Base-by-base conservation (phyloP, 1,284 basidiomycete species). In the Cryptococcus sp. region DNA sequence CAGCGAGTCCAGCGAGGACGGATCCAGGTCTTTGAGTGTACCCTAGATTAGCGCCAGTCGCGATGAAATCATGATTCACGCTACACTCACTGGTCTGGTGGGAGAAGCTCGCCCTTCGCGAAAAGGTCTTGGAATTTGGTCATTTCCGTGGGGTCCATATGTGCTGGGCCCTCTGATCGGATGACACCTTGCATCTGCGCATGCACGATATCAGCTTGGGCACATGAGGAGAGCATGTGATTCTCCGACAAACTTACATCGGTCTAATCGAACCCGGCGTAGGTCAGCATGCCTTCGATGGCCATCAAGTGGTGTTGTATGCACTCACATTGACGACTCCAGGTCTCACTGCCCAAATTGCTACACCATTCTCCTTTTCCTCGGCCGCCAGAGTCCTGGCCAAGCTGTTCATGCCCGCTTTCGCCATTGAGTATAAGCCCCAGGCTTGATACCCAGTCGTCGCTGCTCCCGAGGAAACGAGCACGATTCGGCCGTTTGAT, bases 391-490 rank as follows among this genome's bases (percentile, higher is more conserved):
- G 69, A 0, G 82, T 84, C 64, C 79, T 65, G 11, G 68, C 67
- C 7, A 84, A 71, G 13, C 80, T 76, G 69, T 84, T 84, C 71
- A 83, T 68, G 0, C 80, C 83, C 0, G 83, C 83, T 58, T 79
- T 79, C 59, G 68, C 72, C 61, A 73, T 67, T 20, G 78, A 80
- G 71, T 84, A 84, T 46, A 81, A 73, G 0, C 78, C 78, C 83
- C 83, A 84, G 0, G 79, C 81, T 3, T 79, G 74, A 35, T 77
- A 79, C 10, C 79, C 80, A 0, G 76, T 76, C 2, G 74, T 73
- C 1, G 81, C 79, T 0, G 83, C 83, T 11, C 83, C 83, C 2
- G 80, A 81, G 5, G 78, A 80, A 16, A 83, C 82, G 31, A 84
- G 71, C 17, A 85, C 78, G 50, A 83, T 76, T 19, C 75, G 70